Evolutionary conservation across 1,139 yeast genomes (phyloP).

Genomic region (Suhomyces terraborum): DNA sequence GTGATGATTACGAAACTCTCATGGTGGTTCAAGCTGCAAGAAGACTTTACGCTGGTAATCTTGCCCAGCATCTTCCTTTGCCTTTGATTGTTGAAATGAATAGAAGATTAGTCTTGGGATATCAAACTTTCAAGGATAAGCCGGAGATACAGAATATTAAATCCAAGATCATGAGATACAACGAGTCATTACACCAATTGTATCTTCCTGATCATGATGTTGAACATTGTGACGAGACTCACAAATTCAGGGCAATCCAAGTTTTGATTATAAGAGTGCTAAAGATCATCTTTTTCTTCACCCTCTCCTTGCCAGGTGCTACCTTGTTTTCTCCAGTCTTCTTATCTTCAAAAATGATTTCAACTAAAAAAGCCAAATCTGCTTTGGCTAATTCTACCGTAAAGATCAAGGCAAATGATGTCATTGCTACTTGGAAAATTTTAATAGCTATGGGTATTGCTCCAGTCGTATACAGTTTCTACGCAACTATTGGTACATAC

Average conservation of each 20-base stretch:
- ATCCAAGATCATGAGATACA: slow-evolving; percentile 38
- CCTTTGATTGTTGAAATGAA: slow-evolving; percentile 52
- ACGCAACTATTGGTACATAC: slow-evolving; percentile 69
- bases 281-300: slow-evolving; percentile 36
- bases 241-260: slow-evolving; percentile 29
- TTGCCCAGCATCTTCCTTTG: slow-evolving; percentile 57
- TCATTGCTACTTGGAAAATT: slow-evolving; percentile 71
- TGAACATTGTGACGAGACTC: slow-evolving; percentile 33
- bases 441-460: slow-evolving; percentile 87
- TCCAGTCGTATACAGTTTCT: slow-evolving; percentile 78
- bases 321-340: slow-evolving; percentile 50
- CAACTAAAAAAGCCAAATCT: slow-evolving; percentile 39
- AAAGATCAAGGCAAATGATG: slow-evolving; percentile 49
- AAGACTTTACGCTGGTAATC: slow-evolving; percentile 61
- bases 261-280: slow-evolving; percentile 33
- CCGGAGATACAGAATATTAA: slow-evolving; percentile 40
- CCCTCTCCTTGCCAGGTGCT: slow-evolving; percentile 45
- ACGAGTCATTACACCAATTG: slow-evolving; percentile 33
- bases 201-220: slow-evolving; percentile 51
- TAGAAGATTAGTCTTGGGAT: slow-evolving; percentile 43
- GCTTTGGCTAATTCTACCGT: slow-evolving; percentile 48
- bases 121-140: slow-evolving; percentile 37
- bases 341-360: slow-evolving; percentile 37
- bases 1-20: slow-evolving; percentile 36
- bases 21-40: slow-evolving; percentile 42